These are phyloP conservation scores for Cadophora sp. DNA, from an alignment of 2,329 filamentous ascomycete genomes.

Conservation along the genomic window DNA sequence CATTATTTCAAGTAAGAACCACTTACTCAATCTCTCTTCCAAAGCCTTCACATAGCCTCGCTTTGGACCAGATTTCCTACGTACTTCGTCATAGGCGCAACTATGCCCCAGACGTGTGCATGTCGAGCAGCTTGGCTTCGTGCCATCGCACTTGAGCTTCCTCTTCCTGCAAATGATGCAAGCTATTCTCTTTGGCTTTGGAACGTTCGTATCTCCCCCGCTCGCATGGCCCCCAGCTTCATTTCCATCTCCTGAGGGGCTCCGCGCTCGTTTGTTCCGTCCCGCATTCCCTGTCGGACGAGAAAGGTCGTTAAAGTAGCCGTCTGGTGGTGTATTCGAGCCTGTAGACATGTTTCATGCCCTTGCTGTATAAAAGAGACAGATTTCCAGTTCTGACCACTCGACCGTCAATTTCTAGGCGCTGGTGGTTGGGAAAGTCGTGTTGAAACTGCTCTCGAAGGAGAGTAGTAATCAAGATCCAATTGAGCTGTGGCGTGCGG, in stretches of 20 bases:
- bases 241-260: conserved; percentile 42
- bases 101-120: conserved; percentile 69
- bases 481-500: conserved; percentile 19
- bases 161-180: conserved; percentile 93
- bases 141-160: conserved; percentile 78
- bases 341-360: conserved; percentile 41
- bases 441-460: conserved; percentile 2
- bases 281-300: conserved; percentile 44
- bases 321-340: conserved; percentile 47
- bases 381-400: not conserved
- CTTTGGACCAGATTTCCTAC: conserved; percentile 75
- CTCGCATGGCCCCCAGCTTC: conserved; percentile 48
- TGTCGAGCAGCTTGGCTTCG: conserved; percentile 69
- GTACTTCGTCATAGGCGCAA: conserved; percentile 72
- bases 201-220: conserved; percentile 63
- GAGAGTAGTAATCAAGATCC: not conserved
- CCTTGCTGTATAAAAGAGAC: not conserved
- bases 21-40: conserved; percentile 88
- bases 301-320: conserved; percentile 64
- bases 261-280: conserved; percentile 43
- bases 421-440: not conserved
- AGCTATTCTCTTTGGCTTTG: conserved; percentile 90
- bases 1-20: conserved; percentile 46
- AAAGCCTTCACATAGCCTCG: conserved; percentile 74
- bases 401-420: not conserved